Base-by-base conservation (phyloP, 1,139 yeast species). In the Diutina rugosa region DNA sequence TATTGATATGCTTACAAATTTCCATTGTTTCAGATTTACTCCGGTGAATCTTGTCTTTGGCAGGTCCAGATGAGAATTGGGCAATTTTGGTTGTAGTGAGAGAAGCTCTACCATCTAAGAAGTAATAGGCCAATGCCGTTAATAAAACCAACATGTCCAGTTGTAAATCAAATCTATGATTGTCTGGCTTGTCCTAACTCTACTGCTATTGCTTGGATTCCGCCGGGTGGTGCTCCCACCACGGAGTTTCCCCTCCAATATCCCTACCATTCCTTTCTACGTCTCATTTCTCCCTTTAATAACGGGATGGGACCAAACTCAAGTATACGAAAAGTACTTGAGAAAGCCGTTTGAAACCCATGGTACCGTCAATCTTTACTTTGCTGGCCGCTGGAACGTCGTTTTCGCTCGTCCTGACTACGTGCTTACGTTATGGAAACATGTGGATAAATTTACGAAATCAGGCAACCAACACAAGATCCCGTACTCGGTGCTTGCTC, bases 311-410 rank as follows among this genome's bases (percentile, higher is more conserved):
- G 87, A 82, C 62, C 87, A 82, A 61, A 65, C 69, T 41, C 72
- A 79, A 48, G 71, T 82, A 10, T 82, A 71, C 63, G 67, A 76
- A 9, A 55, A 29, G 28, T 65, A 59, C 55, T 60, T 63, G 55
- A 56, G 63, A 16, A 60, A 58, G 8, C 63, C 64, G 56, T 55
- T 65, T 54, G 67, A 65, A 53, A 58, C 57, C 28, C 69, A 77
- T 62, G 87, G 87, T 0, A 85, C 85, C 0, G 87, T 78, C 0
- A 81, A 81, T 62, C 71, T 81, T 8, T 82, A 77, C 63, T 82
- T 82, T 70, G 87, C 82, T 4, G 79, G 84, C 1, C 72, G 84
- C 57, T 82, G 87, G 87, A 82, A 82, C 61, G 75, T 82, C 18
- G 63, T 82, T 48, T 80, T 82, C 0, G 71, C 80, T 0, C 72